phyloP scores from a whole-genome alignment of 148 eudicot genomes.

The Rhododendron ovatum region DNA sequence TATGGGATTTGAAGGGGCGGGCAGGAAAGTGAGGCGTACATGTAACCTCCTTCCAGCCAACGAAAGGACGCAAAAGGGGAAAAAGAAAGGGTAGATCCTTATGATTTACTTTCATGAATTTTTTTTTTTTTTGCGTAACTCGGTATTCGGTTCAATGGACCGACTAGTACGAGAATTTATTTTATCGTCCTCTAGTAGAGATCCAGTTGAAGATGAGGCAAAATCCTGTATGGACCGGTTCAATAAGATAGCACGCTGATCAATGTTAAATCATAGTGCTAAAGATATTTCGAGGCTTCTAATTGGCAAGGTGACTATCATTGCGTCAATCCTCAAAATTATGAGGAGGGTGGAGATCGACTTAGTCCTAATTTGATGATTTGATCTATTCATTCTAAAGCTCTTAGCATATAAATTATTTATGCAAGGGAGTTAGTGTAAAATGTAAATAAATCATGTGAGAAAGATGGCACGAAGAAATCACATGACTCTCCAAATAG shows the following conservation, averaged over 20 bases:
- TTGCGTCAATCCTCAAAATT: background rate
- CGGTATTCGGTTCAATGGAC: background rate
- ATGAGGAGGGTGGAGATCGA: background rate
- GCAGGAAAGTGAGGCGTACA: background rate
- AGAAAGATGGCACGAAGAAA: too few species aligned
- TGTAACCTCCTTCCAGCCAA: background rate
- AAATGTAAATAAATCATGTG: too few species aligned
- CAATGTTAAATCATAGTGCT: too few species aligned
- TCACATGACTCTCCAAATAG: too few species aligned
- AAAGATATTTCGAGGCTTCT: too few species aligned
- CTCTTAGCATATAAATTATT: too few species aligned
- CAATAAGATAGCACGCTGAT: background rate
- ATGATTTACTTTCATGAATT: background rate
- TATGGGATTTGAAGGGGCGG: background rate
- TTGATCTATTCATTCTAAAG: too few species aligned
- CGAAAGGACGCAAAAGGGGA: background rate
- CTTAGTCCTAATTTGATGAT: too few species aligned
- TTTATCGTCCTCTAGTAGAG: too few species aligned
- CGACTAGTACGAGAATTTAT: too few species aligned
- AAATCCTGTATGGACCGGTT: background rate
- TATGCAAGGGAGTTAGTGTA: too few species aligned
- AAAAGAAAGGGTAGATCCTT: background rate
- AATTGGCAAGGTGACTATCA: background rate
- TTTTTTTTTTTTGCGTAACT: too few species aligned
- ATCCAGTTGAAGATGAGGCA: background rate